Evolutionary conservation across 768 basidiomycete species (phyloP), one percentile per base, ranked within the genome.

Genomic region (Termitomyces sp.): DNA sequence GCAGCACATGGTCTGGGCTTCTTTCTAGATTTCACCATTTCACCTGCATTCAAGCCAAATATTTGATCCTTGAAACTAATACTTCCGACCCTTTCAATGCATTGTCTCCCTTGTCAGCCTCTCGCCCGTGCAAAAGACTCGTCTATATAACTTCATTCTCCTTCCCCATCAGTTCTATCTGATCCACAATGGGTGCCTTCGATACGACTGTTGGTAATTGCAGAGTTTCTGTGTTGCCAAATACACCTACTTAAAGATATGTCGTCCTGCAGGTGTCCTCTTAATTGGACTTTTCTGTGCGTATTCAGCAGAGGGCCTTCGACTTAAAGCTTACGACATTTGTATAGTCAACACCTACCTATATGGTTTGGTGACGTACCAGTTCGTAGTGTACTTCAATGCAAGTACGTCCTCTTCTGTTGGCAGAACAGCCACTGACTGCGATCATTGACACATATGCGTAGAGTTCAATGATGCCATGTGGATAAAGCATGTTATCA

Each of bases 311-410:
- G n/a, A 30, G 38, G 28, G n/a, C n/a, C 12, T 11, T 48, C 40
- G 23, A 40, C 21, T 17, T 40, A 47, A 40, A 7, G 44, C 45
- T 42, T 26, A 35, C 45, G 14, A 30, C 33, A 15, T 3, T 33
- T 33, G 38, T 43, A 21, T 43, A 68, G 67, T 68, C 47, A 68
- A 68, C 51, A 68, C 67, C 30, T 68, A 63, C 28, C 56, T 68
- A 9, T 68, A 72, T 53, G 75, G 74, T 0, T 64, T 75, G 15
- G 74, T 76, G 56, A 66, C 65, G 0, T 75, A 71, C 58, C 75
- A 76, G 52, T 76, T 75, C 58, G 59, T 67, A 14, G 62, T 65
- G 8, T 76, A 76, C 50, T 58, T 60, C 43, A 62, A 60, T 52
- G 58, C 67, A 17, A 70, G 68, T 68, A 51, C 17, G 67, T 57